Evolutionary conservation across 371 early-diverging fungal genomes (phyloP).

Genomic region (Catenaria anguillulae): DNA sequence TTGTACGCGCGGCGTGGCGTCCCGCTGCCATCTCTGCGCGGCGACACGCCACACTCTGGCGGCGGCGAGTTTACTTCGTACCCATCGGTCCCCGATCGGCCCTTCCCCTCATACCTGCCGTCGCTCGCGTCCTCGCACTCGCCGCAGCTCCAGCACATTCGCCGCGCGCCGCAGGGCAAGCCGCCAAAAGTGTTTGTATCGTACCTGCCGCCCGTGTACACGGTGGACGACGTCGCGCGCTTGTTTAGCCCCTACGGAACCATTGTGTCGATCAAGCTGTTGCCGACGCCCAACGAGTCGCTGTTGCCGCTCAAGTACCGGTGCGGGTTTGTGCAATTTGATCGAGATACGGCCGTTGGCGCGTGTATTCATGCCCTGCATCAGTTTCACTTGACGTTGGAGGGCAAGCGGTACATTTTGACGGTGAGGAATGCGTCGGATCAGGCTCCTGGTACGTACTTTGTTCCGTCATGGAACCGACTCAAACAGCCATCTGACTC

Average conservation of each 20-base stretch:
- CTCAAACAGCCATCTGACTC: no score
- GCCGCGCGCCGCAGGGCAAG: background rate
- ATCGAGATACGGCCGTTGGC: background rate
- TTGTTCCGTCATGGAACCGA: no score
- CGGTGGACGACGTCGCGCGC: conserved; percentile 4
- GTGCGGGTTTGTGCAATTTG: conserved; percentile 7
- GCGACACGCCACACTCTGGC: no score
- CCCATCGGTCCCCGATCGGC: no score
- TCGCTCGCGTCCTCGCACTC: no score
- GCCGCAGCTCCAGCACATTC: no score
- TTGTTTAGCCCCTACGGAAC: conserved; percentile 1
- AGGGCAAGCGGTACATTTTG: conserved; percentile 3
- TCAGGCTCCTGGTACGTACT: conserved; percentile 6
- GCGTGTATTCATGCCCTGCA: background rate
- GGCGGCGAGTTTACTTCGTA: no score
- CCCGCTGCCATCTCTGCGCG: no score
- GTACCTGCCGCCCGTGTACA: background rate
- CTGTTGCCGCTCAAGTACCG: conserved; percentile 7
- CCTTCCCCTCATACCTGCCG: no score
- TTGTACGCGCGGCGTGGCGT: no score
- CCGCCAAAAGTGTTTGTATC: background rate
- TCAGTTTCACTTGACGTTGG: background rate
- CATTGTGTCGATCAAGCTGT: conserved; percentile 5
- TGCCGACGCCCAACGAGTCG: conserved; percentile 6
- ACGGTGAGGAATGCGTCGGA: conserved; percentile 4